Evolutionary conservation across 2,329 filamentous ascomycete genomes (phyloP).

Genomic region (Fusarium buxicola): DNA sequence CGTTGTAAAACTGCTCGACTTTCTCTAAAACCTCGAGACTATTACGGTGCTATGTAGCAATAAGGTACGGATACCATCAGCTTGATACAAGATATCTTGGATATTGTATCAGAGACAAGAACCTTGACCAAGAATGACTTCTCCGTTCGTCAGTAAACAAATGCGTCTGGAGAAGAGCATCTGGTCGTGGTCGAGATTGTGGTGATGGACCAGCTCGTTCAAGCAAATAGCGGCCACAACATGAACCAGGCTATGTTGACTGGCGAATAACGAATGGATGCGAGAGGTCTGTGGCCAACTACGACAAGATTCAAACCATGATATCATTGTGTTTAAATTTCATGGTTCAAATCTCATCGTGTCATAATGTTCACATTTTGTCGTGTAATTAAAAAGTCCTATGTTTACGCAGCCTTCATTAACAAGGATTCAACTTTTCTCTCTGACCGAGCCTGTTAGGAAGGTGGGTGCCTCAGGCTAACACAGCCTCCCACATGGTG

Average conservation of each 20-base stretch:
- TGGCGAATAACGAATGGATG: neutral
- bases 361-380: too few relatives aligned
- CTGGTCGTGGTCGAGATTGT: constrained; percentile 43
- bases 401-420: too few relatives aligned
- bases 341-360: too few relatives aligned
- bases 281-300: neutral
- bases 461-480: too few relatives aligned
- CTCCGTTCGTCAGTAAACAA: constrained; percentile 42
- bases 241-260: constrained; percentile 44
- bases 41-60: constrained; percentile 49
- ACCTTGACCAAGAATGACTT: constrained; percentile 48
- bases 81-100: neutral
- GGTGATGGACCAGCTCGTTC: constrained; percentile 42
- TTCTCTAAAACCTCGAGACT: constrained; percentile 47
- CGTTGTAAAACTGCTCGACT: constrained; percentile 51
- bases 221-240: constrained; percentile 46
- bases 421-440: too few relatives aligned
- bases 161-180: constrained; percentile 27
- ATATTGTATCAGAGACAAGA: constrained; percentile 41
- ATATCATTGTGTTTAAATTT: too few relatives aligned
- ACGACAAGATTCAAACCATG: neutral
- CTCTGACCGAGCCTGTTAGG: too few relatives aligned
- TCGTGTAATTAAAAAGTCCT: too few relatives aligned
- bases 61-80: constrained; percentile 32
- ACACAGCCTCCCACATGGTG: too few relatives aligned